Evolutionary conservation across 176 grass and related monocot species (phyloP).

Genomic region (Zea mays): Zm-B73-REFERENCE-NAM-5.0 NC_050100.1:204305001-204305500

Average conservation of each 20-base stretch:
- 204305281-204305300: conserved; percentile 67
- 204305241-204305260: conserved; percentile 85
- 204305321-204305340: conserved; percentile 79
- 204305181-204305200: conserved; percentile 40
- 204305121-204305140: conserved; percentile 47
- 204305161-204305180: conserved; percentile 42
- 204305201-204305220: conserved; percentile 81
- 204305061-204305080: neutral
- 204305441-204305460: conserved; percentile 34
- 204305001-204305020: conserved; percentile 15
- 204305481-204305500: neutral
- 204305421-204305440: conserved; percentile 40
- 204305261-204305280: conserved; percentile 95
- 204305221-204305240: conserved; percentile 64
- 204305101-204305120: conserved; percentile 62
- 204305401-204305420: conserved; percentile 40
- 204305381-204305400: conserved; percentile 69
- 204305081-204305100: conserved; percentile 50
- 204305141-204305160: conserved; percentile 37
- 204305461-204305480: conserved; percentile 2
- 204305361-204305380: conserved; percentile 65
- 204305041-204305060: neutral
- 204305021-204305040: neutral
- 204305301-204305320: conserved; percentile 64
- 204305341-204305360: conserved; percentile 26